Conservation (phyloP, 1,139 yeast genomes). For the Lodderomyces oxycetoniae region DNA sequence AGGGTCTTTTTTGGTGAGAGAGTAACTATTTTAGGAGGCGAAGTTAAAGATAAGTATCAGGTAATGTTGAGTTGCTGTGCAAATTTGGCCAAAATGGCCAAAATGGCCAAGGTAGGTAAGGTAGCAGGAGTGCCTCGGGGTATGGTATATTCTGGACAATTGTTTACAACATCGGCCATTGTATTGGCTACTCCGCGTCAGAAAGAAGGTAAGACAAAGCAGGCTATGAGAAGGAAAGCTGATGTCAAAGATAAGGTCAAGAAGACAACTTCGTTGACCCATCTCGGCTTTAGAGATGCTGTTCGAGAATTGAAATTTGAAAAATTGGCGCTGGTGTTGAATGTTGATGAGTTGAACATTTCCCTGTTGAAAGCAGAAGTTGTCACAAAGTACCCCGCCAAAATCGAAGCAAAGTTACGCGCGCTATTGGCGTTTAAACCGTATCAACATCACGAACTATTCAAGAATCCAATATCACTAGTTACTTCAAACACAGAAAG, state of each 20-base stretch:
- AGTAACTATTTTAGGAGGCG: no score
- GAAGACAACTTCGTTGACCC: slow-evolving; percentile 38
- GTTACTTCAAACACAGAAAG: slow-evolving; percentile 34
- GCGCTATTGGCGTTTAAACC: slow-evolving; percentile 52
- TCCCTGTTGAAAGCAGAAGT: slow-evolving; percentile 5
- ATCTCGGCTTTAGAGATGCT: slow-evolving; percentile 37
- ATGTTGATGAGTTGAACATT: slow-evolving; percentile 2
- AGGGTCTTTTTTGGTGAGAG: no score
- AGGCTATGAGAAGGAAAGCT: slow-evolving; percentile 14
- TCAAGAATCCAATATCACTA: slow-evolving; percentile 52
- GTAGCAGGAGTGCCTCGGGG: no score
- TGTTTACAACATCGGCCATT: slow-evolving; percentile 9
- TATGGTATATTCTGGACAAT: background rate
- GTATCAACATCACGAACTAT: slow-evolving; percentile 61
- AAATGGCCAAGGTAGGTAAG: no score
- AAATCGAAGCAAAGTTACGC: slow-evolving; percentile 24
- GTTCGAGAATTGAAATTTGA: slow-evolving; percentile 23
- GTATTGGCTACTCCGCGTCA: slow-evolving; percentile 16
- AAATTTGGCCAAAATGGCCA: slow-evolving; percentile 8
- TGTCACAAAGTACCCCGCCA: slow-evolving; percentile 24
- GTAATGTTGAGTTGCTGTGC: slow-evolving; percentile 5
- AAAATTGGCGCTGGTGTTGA: slow-evolving; percentile 5
- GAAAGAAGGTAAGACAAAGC: slow-evolving; percentile 23
- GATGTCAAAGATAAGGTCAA: slow-evolving; percentile 22
- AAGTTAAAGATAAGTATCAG: no score